phyloP scores from a whole-genome alignment of 495 filamentous ascomycete genomes.

The Xylaria sp. region DNA sequence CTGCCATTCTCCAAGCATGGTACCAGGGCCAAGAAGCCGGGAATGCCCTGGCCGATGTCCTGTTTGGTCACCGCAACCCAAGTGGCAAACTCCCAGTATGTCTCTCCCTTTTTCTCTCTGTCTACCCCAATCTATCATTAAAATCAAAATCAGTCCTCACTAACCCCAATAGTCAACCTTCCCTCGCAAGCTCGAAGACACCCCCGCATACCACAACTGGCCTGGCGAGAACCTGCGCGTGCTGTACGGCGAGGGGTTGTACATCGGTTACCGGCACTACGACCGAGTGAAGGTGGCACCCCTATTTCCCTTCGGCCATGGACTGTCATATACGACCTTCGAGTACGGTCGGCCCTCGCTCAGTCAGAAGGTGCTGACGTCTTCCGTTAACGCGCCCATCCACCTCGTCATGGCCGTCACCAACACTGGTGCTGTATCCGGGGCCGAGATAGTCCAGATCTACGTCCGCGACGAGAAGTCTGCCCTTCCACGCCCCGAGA shows the following conservation, averaged over 20 bases:
- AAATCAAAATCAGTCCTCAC: constrained; percentile 37
- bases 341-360: constrained; percentile 67
- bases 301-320: constrained; percentile 83
- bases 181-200: constrained; percentile 77
- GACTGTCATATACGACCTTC: constrained; percentile 83
- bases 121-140: no score
- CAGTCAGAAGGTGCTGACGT: constrained; percentile 53
- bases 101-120: background rate
- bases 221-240: constrained; percentile 79
- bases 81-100: constrained; percentile 81
- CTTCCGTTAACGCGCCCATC: constrained; percentile 55
- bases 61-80: constrained; percentile 84
- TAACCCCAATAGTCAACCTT: constrained; percentile 58
- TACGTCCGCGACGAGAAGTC: constrained; percentile 68
- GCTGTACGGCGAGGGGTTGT: constrained; percentile 84
- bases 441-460: constrained; percentile 81
- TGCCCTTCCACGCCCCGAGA: constrained; percentile 69
- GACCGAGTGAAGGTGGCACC: constrained; percentile 70
- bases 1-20: constrained; percentile 78
- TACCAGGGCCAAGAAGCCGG: constrained; percentile 90
- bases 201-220: constrained; percentile 85
- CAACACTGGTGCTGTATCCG: constrained; percentile 69
- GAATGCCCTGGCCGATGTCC: constrained; percentile 81
- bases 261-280: constrained; percentile 85
- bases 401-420: constrained; percentile 69